Evolutionary conservation across 768 basidiomycete genomes (phyloP).

Genomic region (Tulasnella sp.): DNA sequence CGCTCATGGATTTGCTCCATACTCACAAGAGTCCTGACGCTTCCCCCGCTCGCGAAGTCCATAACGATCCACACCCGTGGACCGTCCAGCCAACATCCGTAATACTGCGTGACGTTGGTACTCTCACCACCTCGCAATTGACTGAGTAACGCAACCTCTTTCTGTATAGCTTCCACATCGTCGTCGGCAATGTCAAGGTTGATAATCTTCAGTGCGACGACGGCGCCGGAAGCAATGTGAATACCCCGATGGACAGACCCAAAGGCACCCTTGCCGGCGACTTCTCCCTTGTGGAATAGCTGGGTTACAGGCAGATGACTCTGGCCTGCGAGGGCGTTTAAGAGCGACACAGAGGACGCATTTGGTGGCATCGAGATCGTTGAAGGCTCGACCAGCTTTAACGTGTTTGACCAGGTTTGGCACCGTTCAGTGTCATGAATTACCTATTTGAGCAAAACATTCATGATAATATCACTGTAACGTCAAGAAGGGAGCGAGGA

Average conservation of each 20-base stretch:
- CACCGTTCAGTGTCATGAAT: too few relatives aligned
- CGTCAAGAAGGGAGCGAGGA: too few relatives aligned
- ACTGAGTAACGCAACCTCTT: slow-evolving; percentile 84
- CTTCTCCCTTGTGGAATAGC: slow-evolving; percentile 75
- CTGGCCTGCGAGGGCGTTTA: slow-evolving; percentile 2
- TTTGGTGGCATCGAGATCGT: slow-evolving; percentile 10
- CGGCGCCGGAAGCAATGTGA: slow-evolving; percentile 70
- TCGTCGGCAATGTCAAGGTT: slow-evolving; percentile 95
- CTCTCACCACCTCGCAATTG: slow-evolving; percentile 76
- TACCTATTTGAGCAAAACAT: too few relatives aligned
- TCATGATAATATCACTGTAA: too few relatives aligned
- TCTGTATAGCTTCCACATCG: slow-evolving; percentile 92
- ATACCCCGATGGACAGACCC: slow-evolving; percentile 90
- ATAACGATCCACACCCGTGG: slow-evolving; percentile 98
- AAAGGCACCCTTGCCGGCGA: slow-evolving; percentile 92
- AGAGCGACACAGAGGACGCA: slow-evolving; percentile 1
- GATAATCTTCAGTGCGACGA: slow-evolving; percentile 97
- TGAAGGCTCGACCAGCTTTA: too few relatives aligned
- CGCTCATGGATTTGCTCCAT: not conserved
- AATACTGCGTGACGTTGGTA: slow-evolving; percentile 85
- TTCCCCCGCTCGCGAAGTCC: slow-evolving; percentile 95
- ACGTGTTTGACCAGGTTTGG: too few relatives aligned
- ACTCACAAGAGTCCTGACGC: slow-evolving; percentile 64
- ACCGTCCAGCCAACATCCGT: slow-evolving; percentile 90
- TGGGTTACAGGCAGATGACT: slow-evolving; percentile 28